Conservation (phyloP, 2,329 filamentous ascomycete genomes). For the Triangularia setosa region DNA sequence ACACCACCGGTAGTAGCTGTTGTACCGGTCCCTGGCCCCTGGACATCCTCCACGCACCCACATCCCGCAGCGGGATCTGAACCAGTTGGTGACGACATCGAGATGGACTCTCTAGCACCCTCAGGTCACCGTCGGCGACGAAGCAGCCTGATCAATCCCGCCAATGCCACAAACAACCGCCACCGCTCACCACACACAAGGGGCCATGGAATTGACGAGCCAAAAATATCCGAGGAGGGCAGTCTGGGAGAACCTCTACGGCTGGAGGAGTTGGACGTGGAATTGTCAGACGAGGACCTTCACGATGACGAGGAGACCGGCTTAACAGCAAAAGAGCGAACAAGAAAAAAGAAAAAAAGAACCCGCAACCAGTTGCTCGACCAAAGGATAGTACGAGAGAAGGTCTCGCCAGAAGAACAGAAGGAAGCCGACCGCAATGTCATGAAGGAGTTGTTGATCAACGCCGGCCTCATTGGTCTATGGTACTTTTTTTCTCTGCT, state of each 20-base stretch:
- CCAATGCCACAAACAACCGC: constrained; percentile 25
- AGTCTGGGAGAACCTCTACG: constrained; percentile 21
- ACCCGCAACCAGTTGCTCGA: constrained; percentile 65
- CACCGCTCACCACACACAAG: constrained; percentile 28
- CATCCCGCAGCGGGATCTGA: constrained; percentile 6
- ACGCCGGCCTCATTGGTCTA: constrained; percentile 74
- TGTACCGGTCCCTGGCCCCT: background rate
- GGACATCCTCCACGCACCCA: constrained; percentile 1
- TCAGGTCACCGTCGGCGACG: constrained; percentile 52
- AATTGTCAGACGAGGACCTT: constrained; percentile 66
- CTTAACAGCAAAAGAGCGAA: constrained; percentile 68
- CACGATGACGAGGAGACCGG: constrained; percentile 89
- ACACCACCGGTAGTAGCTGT: background rate
- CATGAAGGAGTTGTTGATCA: constrained; percentile 64
- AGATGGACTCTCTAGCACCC: constrained; percentile 51
- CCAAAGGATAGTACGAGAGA: constrained; percentile 61
- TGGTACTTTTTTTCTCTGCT: constrained; percentile 93
- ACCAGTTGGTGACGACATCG: constrained; percentile 38
- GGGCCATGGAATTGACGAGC: constrained; percentile 34
- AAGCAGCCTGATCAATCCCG: constrained; percentile 49
- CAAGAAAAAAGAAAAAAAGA: constrained; percentile 63
- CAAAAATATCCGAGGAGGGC: constrained; percentile 46
- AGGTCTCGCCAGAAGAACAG: constrained; percentile 66
- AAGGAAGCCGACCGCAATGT: constrained; percentile 73
- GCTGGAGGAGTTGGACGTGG: constrained; percentile 36